Evolutionary conservation across 2,329 filamentous ascomycete genomes (phyloP), one percentile per base, ranked within the genome.

Genomic region (Calonectria henricotiae): DNA sequence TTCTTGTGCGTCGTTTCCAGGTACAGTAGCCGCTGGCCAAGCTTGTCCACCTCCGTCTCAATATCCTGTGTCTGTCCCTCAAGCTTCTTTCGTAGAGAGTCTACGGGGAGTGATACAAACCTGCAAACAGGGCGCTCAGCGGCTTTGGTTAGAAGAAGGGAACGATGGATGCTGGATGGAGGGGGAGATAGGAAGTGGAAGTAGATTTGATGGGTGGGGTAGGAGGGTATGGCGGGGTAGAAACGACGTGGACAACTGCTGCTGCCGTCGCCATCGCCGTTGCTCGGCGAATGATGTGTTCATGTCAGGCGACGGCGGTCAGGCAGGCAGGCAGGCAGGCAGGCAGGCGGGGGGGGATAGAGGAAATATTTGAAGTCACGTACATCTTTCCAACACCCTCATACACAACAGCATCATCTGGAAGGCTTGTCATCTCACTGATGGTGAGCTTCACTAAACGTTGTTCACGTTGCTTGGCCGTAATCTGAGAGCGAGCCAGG

Each of bases 331-430:
- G 20, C 20, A 20, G 51, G 60, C 35, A 17, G 23, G 23, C 43
- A 23, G 20, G 43, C 4, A 32, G 55, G 39, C 39, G 23, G 43
- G 30, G 25, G 55, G 43, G 37, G 12, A 9, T 2, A 3, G 44
- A 43, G 20, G 35, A 55, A 32, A 6, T 23, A 17, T 49, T 44
- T 25, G 25, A 20, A 25, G 64, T 41, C 65, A 84, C 91, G 78
- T 83, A 98, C 96, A 99, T 98, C 85, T 98, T 99, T 62, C 96
- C 96, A 12, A 98, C 93, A 6, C 96, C 96, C 84, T 98, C 96
- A 79, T 98, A 99, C 32, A 98, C 90, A 37, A 92, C 92, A 0
- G 94, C 96, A 58, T 92, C 89, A 20, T 89, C 81, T 4, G 95
- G 92, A 71, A 99, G 84, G 7, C 90, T 88, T n/a, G 90, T 89